Evolutionary conservation across 2,329 filamentous ascomycete genomes (phyloP).

Genomic region (Fusarium denticulatum): DNA sequence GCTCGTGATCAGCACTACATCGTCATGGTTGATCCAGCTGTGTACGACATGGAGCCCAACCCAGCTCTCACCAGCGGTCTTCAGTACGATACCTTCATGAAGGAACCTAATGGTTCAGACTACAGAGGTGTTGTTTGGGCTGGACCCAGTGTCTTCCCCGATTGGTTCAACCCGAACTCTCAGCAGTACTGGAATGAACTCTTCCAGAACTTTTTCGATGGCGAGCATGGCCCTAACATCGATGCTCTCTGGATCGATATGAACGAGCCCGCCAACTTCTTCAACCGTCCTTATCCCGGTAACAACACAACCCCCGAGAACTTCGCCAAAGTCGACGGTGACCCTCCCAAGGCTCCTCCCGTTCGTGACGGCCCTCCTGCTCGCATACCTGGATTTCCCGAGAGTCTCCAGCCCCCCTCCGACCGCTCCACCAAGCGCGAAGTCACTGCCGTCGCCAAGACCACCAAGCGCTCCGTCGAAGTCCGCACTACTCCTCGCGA

Average conservation of each 20-base stretch:
- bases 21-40: slow-evolving; percentile 82
- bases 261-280: slow-evolving; percentile 56
- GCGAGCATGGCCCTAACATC: slow-evolving; percentile 73
- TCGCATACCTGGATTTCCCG: slow-evolving; percentile 40
- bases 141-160: slow-evolving; percentile 75
- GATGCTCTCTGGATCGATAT: slow-evolving; percentile 82
- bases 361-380: slow-evolving; percentile 57
- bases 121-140: slow-evolving; percentile 81
- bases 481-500: neutral
- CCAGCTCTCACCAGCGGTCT: slow-evolving; percentile 50
- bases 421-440: neutral
- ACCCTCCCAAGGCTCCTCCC: slow-evolving; percentile 69
- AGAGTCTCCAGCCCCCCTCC: slow-evolving; percentile 35
- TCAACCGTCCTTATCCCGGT: slow-evolving; percentile 44
- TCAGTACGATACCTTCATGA: slow-evolving; percentile 57
- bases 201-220: slow-evolving; percentile 71
- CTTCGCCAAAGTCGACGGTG: slow-evolving; percentile 52
- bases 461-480: neutral
- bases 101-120: slow-evolving; percentile 61
- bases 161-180: slow-evolving; percentile 76
- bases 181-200: slow-evolving; percentile 76
- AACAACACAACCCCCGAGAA: slow-evolving; percentile 50
- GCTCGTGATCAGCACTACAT: slow-evolving; percentile 74
- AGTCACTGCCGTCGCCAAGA: neutral
- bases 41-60: slow-evolving; percentile 60